A percentile compares a stretch with the other conserved stretches of the same genome.
Conservation (phyloP, 2,329 filamentous ascomycete species). For the Calonectria crousiana region DNA sequence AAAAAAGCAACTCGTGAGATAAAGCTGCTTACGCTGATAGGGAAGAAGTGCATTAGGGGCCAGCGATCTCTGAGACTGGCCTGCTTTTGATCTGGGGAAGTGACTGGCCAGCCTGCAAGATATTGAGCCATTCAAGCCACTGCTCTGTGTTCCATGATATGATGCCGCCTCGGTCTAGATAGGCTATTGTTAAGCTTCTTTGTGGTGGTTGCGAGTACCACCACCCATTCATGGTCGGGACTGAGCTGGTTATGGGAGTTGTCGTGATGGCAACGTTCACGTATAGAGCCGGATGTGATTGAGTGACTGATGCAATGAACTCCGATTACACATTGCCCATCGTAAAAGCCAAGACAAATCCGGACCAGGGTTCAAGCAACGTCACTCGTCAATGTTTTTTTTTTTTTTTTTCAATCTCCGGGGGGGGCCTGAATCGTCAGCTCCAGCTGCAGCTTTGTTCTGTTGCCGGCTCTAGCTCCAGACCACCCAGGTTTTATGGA, state of each 20-base stretch:
- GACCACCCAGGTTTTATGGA: neutral
- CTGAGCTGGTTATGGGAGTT: neutral
- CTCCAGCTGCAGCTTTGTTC: slow-evolving; percentile 13
- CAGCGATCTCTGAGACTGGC: neutral
- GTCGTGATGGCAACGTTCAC: neutral
- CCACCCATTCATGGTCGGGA: neutral
- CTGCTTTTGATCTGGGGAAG: slow-evolving; percentile 8
- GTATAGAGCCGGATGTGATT: neutral
- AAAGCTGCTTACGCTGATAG: slow-evolving; percentile 14
- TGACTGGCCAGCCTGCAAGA: slow-evolving; percentile 15
- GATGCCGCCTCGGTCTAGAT: neutral
- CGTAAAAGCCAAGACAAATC: slow-evolving; percentile 13
- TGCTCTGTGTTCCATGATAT: slow-evolving; percentile 7
- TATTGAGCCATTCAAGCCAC: neutral
- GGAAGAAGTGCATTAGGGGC: neutral
- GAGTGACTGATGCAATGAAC: slow-evolving; percentile 6
- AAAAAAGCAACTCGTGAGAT: slow-evolving; percentile 12
- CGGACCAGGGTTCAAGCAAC: neutral
- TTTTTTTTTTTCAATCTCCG: slow-evolving; percentile 22
- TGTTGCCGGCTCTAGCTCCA: slow-evolving; percentile 12
- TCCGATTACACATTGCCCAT: slow-evolving; percentile 26
- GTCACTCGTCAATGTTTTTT: slow-evolving; percentile 7
- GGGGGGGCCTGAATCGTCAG: slow-evolving; percentile 36
- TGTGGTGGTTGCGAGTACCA: neutral
- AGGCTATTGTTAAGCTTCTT: slow-evolving; percentile 6